phyloP scores from a whole-genome alignment of 2,329 filamentous ascomycete genomes.

The Tolypocladium tundrense region DNA sequence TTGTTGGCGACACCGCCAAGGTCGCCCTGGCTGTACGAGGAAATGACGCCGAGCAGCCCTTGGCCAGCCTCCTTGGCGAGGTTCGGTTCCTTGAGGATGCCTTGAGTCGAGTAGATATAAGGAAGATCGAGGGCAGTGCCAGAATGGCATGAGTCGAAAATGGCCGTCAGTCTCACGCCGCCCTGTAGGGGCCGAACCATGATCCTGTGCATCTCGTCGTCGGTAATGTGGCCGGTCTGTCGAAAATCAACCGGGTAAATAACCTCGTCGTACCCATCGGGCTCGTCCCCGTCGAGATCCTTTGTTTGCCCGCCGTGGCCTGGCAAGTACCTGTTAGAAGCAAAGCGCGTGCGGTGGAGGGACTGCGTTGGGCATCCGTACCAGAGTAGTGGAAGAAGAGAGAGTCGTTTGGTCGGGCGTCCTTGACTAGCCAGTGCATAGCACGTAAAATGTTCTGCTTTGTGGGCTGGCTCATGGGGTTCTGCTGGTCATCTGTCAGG shows the following conservation, averaged over 20 bases:
- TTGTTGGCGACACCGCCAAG: slow-evolving; percentile 72
- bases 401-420: slow-evolving; percentile 84
- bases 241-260: slow-evolving; percentile 78
- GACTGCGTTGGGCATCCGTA: slow-evolving; percentile 28
- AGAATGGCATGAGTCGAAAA: slow-evolving; percentile 58
- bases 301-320: slow-evolving; percentile 75
- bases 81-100: slow-evolving; percentile 58
- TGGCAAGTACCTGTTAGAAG: slow-evolving; percentile 14
- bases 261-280: slow-evolving; percentile 74
- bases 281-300: slow-evolving; percentile 70
- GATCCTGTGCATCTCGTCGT: slow-evolving; percentile 73
- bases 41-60: slow-evolving; percentile 49
- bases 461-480: slow-evolving; percentile 92
- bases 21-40: slow-evolving; percentile 58
- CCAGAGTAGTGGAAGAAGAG: slow-evolving; percentile 97
- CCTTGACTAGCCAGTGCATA: slow-evolving; percentile 97
- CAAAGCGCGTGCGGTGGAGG: background rate
- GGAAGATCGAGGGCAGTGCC: slow-evolving; percentile 56
- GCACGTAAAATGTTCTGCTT: slow-evolving; percentile 91
- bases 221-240: slow-evolving; percentile 69
- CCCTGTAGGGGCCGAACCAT: slow-evolving; percentile 49
- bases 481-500: slow-evolving; percentile 92
- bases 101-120: slow-evolving; percentile 60
- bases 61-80: slow-evolving; percentile 58
- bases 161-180: slow-evolving; percentile 50